A percentile compares a stretch with the other conserved stretches of the same genome.
phyloP scores from a whole-genome alignment of 2,329 filamentous ascomycete genomes.

The Stachybotrys echinatus region DNA sequence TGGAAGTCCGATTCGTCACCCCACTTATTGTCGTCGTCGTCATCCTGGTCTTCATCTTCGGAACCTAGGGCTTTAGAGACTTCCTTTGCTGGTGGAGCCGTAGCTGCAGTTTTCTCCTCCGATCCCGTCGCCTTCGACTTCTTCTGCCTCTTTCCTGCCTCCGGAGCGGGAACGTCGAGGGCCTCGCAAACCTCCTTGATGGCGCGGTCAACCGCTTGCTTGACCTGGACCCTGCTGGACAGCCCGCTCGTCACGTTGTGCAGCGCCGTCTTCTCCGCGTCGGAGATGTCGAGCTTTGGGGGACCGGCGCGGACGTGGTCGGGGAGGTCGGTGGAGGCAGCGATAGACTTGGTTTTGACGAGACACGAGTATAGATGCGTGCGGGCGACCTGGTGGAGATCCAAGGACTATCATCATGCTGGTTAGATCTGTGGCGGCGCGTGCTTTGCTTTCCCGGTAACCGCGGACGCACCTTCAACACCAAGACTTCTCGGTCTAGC shows the following conservation, averaged over 20 bases:
- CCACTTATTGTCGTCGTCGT: slow-evolving; percentile 11
- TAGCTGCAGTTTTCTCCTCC: slow-evolving; percentile 21
- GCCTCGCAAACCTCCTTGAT: slow-evolving; percentile 42
- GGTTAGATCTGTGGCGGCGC: neutral
- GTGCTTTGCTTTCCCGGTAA: no score
- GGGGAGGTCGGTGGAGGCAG: slow-evolving; percentile 45
- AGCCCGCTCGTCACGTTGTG: slow-evolving; percentile 57
- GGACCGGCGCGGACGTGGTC: slow-evolving; percentile 39
- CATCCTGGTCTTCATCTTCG: slow-evolving; percentile 11
- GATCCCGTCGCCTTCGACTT: slow-evolving; percentile 25
- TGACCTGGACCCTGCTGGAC: slow-evolving; percentile 47
- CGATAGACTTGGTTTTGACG: slow-evolving; percentile 47
- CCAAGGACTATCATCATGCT: slow-evolving; percentile 38
- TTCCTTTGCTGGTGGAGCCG: slow-evolving; percentile 1
- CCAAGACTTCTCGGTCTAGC: slow-evolving; percentile 55
- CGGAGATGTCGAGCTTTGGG: slow-evolving; percentile 44
- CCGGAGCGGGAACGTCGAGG: slow-evolving; percentile 42
- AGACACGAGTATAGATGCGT: slow-evolving; percentile 51
- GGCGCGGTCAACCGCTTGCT: slow-evolving; percentile 42
- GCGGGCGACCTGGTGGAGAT: slow-evolving; percentile 51
- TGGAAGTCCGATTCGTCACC: slow-evolving; percentile 29
- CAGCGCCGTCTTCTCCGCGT: slow-evolving; percentile 44
- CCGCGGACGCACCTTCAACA: slow-evolving; percentile 44
- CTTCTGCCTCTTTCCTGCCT: slow-evolving; percentile 25
- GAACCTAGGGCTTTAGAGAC: slow-evolving; percentile 5